phyloP scores from a whole-genome alignment of 139 green algal genomes.

The Closterium sp. region DNA sequence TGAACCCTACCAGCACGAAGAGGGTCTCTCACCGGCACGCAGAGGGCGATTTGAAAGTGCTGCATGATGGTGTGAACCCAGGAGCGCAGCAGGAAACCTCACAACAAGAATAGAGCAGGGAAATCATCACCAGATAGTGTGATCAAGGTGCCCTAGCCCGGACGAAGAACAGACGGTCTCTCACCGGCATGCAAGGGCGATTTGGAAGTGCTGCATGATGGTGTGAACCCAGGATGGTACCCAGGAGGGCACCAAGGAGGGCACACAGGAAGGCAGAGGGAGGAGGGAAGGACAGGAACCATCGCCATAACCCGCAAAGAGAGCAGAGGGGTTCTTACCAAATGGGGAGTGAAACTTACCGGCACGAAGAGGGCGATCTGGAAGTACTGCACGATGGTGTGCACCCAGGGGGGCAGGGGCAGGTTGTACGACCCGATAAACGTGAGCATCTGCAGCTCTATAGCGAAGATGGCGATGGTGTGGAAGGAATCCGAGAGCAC shows the following conservation, averaged over 20 bases:
- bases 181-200: too few relatives aligned
- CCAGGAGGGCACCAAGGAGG: background rate
- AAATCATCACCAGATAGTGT: too few relatives aligned
- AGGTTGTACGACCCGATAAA: slow-evolving; percentile 14
- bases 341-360: background rate
- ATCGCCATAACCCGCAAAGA: background rate
- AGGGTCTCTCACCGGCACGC: background rate
- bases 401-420: background rate
- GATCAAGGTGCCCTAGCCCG: too few relatives aligned
- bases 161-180: too few relatives aligned
- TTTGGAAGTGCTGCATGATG: too few relatives aligned
- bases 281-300: too few relatives aligned
- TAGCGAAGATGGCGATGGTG: slow-evolving; percentile 6
- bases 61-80: background rate
- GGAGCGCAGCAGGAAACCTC: background rate
- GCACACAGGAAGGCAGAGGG: background rate
- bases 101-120: background rate
- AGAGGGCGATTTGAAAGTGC: background rate
- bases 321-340: background rate
- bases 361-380: background rate
- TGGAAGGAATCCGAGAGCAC: background rate
- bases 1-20: too few relatives aligned
- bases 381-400: slow-evolving; percentile 2
- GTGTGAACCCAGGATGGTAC: too few relatives aligned
- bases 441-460: slow-evolving; percentile 7